These are phyloP conservation scores for Leccinum rimulosum DNA, from an alignment of 768 basidiomycete species.

Conservation along the genomic window DNA sequence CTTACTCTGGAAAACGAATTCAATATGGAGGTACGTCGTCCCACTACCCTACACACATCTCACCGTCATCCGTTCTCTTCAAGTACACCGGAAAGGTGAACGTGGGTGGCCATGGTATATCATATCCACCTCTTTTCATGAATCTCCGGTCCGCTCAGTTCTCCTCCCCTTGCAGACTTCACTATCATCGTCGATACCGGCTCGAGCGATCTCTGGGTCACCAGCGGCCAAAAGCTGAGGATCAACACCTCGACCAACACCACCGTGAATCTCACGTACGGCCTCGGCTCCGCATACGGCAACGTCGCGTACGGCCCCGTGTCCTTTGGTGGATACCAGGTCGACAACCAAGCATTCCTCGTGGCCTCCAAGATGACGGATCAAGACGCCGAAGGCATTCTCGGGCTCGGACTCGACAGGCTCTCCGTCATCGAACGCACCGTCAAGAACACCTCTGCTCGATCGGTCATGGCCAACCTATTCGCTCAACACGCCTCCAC, in stretches of 20 bases:
- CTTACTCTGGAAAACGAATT: slow-evolving; percentile 23
- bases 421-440: slow-evolving; percentile 23
- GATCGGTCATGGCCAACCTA: slow-evolving; percentile 40
- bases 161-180: slow-evolving; percentile 18
- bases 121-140: neutral
- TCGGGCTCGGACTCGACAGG: slow-evolving; percentile 27
- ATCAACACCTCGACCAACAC: slow-evolving; percentile 31
- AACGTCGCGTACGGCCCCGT: slow-evolving; percentile 36
- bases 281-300: slow-evolving; percentile 38
- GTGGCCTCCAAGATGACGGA: slow-evolving; percentile 18
- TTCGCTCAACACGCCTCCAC: slow-evolving; percentile 34
- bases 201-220: slow-evolving; percentile 32
- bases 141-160: neutral
- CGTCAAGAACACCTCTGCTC: slow-evolving; percentile 11
- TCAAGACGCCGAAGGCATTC: slow-evolving; percentile 20
- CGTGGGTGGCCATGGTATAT: slow-evolving; percentile 29
- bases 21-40: slow-evolving; percentile 27
- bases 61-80: neutral
- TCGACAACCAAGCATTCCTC: slow-evolving; percentile 30
- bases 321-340: slow-evolving; percentile 32
- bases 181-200: slow-evolving; percentile 29
- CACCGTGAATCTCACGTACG: slow-evolving; percentile 34
- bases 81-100: slow-evolving; percentile 32
- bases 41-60: neutral
- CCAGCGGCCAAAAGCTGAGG: slow-evolving; percentile 19